Evolutionary conservation across 257 asterid genomes (phyloP).

Genomic region (Penstemon davidsonii): DNA sequence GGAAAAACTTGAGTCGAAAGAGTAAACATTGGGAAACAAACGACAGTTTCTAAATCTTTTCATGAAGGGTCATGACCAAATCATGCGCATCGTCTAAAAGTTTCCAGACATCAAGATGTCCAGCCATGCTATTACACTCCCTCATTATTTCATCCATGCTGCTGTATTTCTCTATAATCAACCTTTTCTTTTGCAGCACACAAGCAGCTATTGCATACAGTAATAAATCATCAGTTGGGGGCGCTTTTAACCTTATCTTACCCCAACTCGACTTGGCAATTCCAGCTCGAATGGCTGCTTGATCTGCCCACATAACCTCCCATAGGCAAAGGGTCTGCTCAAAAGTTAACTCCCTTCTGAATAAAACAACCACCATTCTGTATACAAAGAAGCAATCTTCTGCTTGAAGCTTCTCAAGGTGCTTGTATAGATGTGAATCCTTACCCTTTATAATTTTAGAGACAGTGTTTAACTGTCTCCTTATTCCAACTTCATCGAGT

Average conservation of each 20-base stretch:
- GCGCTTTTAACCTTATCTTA: slow-evolving; percentile 65
- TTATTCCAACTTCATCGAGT: slow-evolving; percentile 87
- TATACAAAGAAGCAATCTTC: slow-evolving; percentile 94
- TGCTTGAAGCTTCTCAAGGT: slow-evolving; percentile 85
- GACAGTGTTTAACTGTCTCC: slow-evolving; percentile 65
- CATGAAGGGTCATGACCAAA: slow-evolving; percentile 75
- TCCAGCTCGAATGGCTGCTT: slow-evolving; percentile 85
- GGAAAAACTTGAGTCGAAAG: neutral
- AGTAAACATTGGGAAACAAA: neutral
- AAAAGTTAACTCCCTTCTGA: slow-evolving; percentile 74
- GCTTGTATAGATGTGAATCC: slow-evolving; percentile 75
- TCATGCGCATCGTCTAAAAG: slow-evolving; percentile 86
- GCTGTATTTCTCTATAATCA: slow-evolving; percentile 77
- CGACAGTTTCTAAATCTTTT: slow-evolving; percentile 52
- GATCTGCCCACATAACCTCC: slow-evolving; percentile 99
- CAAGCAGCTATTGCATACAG: slow-evolving; percentile 87
- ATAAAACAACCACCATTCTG: slow-evolving; percentile 89
- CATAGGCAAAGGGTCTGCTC: slow-evolving; percentile 89
- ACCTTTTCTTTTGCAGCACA: slow-evolving; percentile 73
- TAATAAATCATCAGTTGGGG: slow-evolving; percentile 80
- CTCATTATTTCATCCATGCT: slow-evolving; percentile 87
- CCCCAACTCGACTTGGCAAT: slow-evolving; percentile 68
- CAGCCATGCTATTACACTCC: slow-evolving; percentile 90
- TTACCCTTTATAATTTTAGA: slow-evolving; percentile 76
- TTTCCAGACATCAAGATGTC: slow-evolving; percentile 80